Evolutionary conservation across 306 rosid species (phyloP).

Genomic region (Acmispon strigosus): DNA sequence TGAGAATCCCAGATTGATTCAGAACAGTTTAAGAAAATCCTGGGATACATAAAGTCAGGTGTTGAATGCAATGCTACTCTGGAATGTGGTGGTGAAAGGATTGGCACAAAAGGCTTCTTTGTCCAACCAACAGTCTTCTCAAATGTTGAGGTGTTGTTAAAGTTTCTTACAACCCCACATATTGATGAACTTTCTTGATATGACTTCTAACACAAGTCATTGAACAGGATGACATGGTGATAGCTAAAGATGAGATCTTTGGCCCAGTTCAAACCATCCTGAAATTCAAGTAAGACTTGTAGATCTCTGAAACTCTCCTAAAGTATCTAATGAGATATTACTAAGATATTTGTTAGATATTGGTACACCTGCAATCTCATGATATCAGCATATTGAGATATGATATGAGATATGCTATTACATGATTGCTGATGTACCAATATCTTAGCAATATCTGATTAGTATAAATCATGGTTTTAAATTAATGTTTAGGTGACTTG

Average conservation of each 20-base stretch:
- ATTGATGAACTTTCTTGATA: background rate
- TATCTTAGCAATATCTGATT: no score
- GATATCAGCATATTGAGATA: no score
- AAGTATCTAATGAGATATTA: background rate
- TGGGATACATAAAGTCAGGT: constrained; percentile 42
- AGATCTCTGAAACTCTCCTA: background rate
- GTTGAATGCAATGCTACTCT: constrained; percentile 47
- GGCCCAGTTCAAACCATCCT: constrained; percentile 65
- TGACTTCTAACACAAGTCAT: background rate
- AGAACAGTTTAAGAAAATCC: constrained; percentile 49
- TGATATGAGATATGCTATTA: no score
- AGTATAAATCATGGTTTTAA: no score
- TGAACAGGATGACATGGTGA: constrained; percentile 57
- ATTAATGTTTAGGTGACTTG: no score
- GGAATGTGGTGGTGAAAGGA: constrained; percentile 49
- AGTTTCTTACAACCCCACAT: background rate
- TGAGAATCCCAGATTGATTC: constrained; percentile 43
- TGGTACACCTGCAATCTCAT: no score
- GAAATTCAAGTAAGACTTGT: constrained; percentile 27
- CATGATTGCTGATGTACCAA: no score
- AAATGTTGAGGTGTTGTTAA: constrained; percentile 34
- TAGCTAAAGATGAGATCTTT: constrained; percentile 58
- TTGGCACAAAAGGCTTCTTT: constrained; percentile 32
- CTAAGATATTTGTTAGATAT: no score
- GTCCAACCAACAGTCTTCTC: constrained; percentile 58